phyloP scores from a whole-genome alignment of 148 eudicot genomes.

The Gaultheria prostrata region DNA sequence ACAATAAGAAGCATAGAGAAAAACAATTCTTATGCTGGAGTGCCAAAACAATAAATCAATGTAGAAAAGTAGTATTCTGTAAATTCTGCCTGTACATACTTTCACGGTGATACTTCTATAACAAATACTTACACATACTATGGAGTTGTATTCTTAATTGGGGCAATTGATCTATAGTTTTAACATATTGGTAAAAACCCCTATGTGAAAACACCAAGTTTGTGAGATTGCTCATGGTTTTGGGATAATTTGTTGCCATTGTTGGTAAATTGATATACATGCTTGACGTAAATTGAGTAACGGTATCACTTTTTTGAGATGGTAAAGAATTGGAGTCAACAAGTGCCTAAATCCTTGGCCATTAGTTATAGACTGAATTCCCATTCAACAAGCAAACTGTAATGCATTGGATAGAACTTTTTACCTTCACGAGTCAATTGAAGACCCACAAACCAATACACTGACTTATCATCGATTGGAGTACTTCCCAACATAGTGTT shows the following conservation, averaged over 20 bases:
- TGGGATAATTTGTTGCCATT: background rate
- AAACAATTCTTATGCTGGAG: background rate
- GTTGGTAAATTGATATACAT: background rate
- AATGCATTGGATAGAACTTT: background rate
- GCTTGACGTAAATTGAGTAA: background rate
- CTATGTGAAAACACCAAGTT: background rate
- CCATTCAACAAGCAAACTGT: conserved; percentile 3
- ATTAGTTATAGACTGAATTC: background rate
- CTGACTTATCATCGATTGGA: conserved; percentile 39
- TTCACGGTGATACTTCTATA: background rate
- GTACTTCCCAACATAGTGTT: conserved; percentile 30
- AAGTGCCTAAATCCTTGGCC: background rate
- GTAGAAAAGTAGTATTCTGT: background rate
- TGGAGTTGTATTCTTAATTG: background rate
- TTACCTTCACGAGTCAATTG: conserved; percentile 5
- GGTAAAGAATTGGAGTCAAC: background rate
- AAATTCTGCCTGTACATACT: background rate
- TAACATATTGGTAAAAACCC: background rate
- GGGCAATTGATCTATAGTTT: background rate
- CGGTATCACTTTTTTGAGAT: background rate
- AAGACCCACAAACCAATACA: conserved; percentile 37
- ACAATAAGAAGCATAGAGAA: background rate
- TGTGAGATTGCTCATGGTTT: background rate
- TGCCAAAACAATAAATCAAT: background rate
- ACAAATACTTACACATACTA: background rate